Evolutionary conservation across 176 grass and related monocot genomes (phyloP), one percentile per base, ranked within the genome.

Genomic region (Eremochloa ophiuroides): DNA sequence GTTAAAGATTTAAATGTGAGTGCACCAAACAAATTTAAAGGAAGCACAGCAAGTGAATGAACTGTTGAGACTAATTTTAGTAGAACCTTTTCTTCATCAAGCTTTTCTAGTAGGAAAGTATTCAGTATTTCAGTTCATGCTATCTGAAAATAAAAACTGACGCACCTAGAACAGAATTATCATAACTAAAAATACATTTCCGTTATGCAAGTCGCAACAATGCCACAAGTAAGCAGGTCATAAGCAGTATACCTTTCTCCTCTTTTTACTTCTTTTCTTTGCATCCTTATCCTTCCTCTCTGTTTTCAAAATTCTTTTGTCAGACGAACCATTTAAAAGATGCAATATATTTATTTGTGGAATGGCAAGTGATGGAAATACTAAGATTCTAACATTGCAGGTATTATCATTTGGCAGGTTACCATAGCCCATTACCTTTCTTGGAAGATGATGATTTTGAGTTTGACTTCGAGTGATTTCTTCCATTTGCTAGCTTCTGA

Each of bases 211-310:
- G 31, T 33, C 9, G 29, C 64, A 70, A 62, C 25, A 46, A 62
- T 35, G 26, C 69, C 11, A 62, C 2, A 53, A 80, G 43, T 11
- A 48, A 46, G 44, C 12, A 80, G n/a, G 5, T 22, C 41, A 27
- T 34, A 69, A 80, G 63, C 48, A 73, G 41, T 27, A 80, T 85
- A 97, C 94, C 91, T 97, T 97, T 93, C 89, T 99, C 85, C 85
- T 96, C 81, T 80, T 91, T 60, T 94, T 99, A 85, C 27, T 93
- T 34, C 79, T 82, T 85, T 88, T 96, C 85, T 93, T 99, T 67
- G 68, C 67, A 69, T 99, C 97, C 77, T 90, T 99, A 63, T 91
- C 91, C 74, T 96, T 99, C 72, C 85, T 93, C 25, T 96, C 97
- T 99, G 82, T 73, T 96, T 81, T 20, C 50, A 93, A 14, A 88